Conservation (phyloP, 2,329 filamentous ascomycete genomes). For the Tolypocladium capitatum region DNA sequence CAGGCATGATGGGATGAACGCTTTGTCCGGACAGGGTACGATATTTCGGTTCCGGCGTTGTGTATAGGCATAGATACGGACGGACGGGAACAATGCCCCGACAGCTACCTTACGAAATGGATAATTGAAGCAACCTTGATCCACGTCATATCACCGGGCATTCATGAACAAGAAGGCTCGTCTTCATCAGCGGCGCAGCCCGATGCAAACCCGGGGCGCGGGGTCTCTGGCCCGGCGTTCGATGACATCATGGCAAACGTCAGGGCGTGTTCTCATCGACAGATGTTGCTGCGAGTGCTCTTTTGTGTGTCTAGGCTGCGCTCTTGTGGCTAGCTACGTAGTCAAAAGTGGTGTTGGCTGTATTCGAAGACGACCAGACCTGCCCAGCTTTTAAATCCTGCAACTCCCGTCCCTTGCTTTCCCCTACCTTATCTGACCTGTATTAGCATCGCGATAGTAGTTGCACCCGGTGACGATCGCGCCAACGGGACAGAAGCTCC, state of each 20-base stretch:
- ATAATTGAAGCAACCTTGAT: not conserved
- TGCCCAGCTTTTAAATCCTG: not conserved
- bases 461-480: not conserved
- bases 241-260: slow-evolving; percentile 20
- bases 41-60: not conserved
- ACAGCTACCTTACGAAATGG: not conserved
- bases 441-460: not conserved
- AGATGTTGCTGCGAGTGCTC: not conserved
- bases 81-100: not conserved
- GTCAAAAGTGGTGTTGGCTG: not conserved
- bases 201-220: not conserved
- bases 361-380: not conserved
- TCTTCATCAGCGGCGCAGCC: not conserved
- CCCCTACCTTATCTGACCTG: not conserved
- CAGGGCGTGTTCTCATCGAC: not conserved
- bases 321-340: not conserved
- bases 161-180: not conserved
- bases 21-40: not conserved
- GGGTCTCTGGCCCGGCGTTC: not conserved
- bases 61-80: not conserved
- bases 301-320: not conserved
- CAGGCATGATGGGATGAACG: not conserved
- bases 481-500: not conserved
- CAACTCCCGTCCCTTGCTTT: not conserved
- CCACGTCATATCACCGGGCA: not conserved